Evolutionary conservation across 2,329 filamentous ascomycete genomes (phyloP), one percentile per base, ranked within the genome.

Genomic region (Diaporthe sp.): DNA sequence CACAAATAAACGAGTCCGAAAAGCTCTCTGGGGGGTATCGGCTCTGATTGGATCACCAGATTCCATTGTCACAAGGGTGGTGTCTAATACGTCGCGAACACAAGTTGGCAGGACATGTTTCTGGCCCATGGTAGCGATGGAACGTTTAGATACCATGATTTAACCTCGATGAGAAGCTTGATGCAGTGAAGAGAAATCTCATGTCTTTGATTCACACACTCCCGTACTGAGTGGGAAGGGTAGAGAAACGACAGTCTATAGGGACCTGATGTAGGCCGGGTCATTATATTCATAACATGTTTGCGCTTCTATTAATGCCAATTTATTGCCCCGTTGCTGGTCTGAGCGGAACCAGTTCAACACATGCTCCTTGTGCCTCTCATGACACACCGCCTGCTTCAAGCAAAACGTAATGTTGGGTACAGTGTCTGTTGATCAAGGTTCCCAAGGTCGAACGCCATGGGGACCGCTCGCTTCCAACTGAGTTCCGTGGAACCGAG

Each of bases 301-400:
- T 39, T 70, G 47, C n/a, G 47, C 65, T 70, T 70, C 49, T 70
- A 70, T 70, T 70, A 70, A 70, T 70, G 49, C 65, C 49, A 53
- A 55, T 70, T 70, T 70, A 55, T 55, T 31, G 65, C 28, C 34
- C 65, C 65, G n/a, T 22, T 42, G 65, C 65, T 28, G 34, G 49
- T 70, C 49, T 28, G 20, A 25, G 49, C n/a, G 65, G 31, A 34
- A 70, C 34, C n/a, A 55, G 17, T 12, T 5, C 4, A 42, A 31
- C 49, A 55, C 49, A 55, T 55, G 13, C 65, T 42, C 65, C n/a
- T 42, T 28, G 49, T 31, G 65, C 49, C 47, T 70, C 49, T 28
- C n/a, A 22, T 70, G 34, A n/a, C n/a, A 31, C 49, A 28, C 49
- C 65, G 49, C 34, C 25, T 70, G 49, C 65, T 70, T 70, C 65